Conservation (phyloP, 495 filamentous ascomycete genomes). For the Penicillium angulare region DNA sequence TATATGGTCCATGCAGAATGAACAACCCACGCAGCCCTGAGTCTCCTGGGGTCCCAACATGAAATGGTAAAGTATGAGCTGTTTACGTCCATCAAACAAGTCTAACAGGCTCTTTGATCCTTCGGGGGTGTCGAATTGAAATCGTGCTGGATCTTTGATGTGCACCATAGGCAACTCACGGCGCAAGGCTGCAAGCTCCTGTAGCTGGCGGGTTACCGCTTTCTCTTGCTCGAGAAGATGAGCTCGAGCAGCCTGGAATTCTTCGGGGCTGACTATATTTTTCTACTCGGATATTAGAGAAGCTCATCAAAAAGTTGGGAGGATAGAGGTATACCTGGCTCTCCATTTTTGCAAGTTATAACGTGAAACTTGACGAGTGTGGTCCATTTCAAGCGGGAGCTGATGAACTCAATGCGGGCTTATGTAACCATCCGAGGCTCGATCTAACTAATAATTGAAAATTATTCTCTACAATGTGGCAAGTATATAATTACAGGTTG, state of each 20-base stretch:
- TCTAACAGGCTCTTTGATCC: conserved; percentile 33
- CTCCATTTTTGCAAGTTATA: too few species aligned
- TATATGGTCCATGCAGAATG: conserved; percentile 39
- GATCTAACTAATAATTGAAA: too few species aligned
- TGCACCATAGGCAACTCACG: conserved; percentile 40
- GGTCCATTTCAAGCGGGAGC: too few species aligned
- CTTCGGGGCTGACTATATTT: conserved; percentile 13
- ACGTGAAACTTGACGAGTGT: too few species aligned
- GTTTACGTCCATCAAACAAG: conserved; percentile 39
- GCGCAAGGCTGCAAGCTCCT: conserved; percentile 28
- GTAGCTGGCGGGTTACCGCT: conserved; percentile 26
- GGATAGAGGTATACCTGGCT: too few species aligned
- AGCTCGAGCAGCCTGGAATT: conserved; percentile 40
- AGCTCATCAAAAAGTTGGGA: too few species aligned
- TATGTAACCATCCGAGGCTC: too few species aligned
- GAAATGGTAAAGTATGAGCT: conserved; percentile 49
- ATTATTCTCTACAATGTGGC: too few species aligned
- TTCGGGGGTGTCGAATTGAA: conserved; percentile 33
- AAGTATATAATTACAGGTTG: too few species aligned
- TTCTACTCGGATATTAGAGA: background rate
- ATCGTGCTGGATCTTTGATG: conserved; percentile 26
- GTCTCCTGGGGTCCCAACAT: conserved; percentile 38
- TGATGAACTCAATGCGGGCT: too few species aligned
- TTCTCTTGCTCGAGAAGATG: conserved; percentile 41
- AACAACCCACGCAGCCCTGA: conserved; percentile 36